Evolutionary conservation across 305 asterid genomes (phyloP).

Genomic region (Rubia peregrina): DNA sequence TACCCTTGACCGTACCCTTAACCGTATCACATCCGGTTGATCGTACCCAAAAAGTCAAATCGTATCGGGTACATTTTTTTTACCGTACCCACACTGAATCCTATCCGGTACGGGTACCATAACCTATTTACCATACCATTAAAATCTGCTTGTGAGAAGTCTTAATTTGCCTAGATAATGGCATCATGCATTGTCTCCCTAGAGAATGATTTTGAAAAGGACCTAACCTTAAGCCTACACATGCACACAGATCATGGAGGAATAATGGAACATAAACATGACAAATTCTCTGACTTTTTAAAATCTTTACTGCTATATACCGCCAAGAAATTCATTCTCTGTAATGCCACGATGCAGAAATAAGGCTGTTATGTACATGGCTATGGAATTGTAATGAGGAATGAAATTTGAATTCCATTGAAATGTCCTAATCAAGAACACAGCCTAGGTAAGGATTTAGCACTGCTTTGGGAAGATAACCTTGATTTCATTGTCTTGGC

Average conservation of each 20-base stretch:
- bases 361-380: constrained; percentile 25
- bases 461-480: constrained; percentile 35
- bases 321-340: constrained; percentile 26
- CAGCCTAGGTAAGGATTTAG: constrained; percentile 58
- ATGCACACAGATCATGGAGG: constrained; percentile 21
- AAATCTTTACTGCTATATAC: constrained; percentile 19
- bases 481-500: constrained; percentile 60
- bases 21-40: too few species aligned
- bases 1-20: too few species aligned
- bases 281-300: constrained; percentile 7
- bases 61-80: too few species aligned
- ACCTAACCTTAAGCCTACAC: constrained; percentile 32
- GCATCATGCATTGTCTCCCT: constrained; percentile 24
- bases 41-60: too few species aligned
- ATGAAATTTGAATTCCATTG: constrained; percentile 10
- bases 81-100: too few species aligned
- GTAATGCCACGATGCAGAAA: constrained; percentile 18
- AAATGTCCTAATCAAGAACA: constrained; percentile 42
- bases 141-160: constrained; percentile 5
- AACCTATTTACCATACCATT: too few species aligned
- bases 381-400: constrained; percentile 10
- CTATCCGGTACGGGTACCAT: too few species aligned
- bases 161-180: constrained; percentile 13
- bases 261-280: constrained; percentile 2
- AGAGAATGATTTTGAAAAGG: constrained; percentile 38